Evolutionary conservation across 2,329 filamentous ascomycete species (phyloP), one percentile per base, ranked within the genome.

Genomic region (Ceratocystis diversiconidia): DNA sequence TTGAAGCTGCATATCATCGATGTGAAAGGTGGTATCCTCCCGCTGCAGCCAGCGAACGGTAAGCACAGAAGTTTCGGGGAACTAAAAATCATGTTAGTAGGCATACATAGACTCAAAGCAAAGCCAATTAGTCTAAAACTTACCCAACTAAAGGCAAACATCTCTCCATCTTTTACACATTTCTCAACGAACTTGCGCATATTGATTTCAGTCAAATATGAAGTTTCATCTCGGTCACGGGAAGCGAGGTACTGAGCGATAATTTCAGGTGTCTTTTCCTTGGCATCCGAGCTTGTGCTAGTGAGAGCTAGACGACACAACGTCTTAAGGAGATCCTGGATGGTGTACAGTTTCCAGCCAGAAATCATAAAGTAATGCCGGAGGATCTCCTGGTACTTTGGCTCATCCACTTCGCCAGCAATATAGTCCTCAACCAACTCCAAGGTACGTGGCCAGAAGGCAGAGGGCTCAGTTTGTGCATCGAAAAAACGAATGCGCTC

Each of bases 201-300:
- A 71, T 88, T 89, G 68, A 95, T 90, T 77, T 97, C 92, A 36
- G 87, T 86, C 74, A 94, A 87, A 71, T 91, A 92, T 62, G 91
- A 96, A 0, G 90, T 95, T 72, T 91, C 88, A 19, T 92, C 88
- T 72, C 85, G 87, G 63, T 88, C 83, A 3, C 92, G 86, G 73
- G 90, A 90, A 69, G 84, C 83, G 72, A 91, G 85, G 76, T 95
- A 99, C 62, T 95, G 83, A 68, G 90, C 85, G 70, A 95, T 87
- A 67, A 99, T 88, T 68, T 97, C 92, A 4, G 88, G 85, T 46
- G 90, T 96, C 80, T 94, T 95, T 73, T 99, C 94, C 77, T 96
- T 96, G 60, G 84, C 82, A 71, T 99, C 94, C 2, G 84, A 84
- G 71, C 86, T 91, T 72, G 92, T 89, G 73, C 95, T 91, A n/a